Evolutionary conservation across 352 stramenopile genomes (phyloP).

Genomic region (Discostella stelligera): DNA sequence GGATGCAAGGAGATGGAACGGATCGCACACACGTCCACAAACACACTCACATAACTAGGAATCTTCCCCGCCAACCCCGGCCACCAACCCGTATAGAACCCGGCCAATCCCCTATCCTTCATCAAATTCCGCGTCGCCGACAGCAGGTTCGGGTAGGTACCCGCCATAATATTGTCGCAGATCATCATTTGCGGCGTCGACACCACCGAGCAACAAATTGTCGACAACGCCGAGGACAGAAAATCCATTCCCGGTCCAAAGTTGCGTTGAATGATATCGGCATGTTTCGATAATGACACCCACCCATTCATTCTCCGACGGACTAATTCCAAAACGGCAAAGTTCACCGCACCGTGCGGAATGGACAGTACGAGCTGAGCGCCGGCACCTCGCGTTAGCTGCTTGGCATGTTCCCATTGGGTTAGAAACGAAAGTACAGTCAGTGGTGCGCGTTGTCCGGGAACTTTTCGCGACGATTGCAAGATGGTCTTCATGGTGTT

Average conservation of each 20-base stretch:
- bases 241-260: conserved; percentile 84
- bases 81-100: conserved; percentile 87
- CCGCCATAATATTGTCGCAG: conserved; percentile 86
- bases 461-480: conserved; percentile 64
- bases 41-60: conserved; percentile 80
- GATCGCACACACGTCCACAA: conserved; percentile 1
- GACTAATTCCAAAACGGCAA: conserved; percentile 84
- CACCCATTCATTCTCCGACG: conserved; percentile 60
- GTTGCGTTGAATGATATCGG: conserved; percentile 50
- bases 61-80: conserved; percentile 86
- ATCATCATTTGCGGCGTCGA: conserved; percentile 89
- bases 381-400: conserved; percentile 80
- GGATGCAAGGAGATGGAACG: conserved; percentile 11
- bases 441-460: conserved; percentile 49
- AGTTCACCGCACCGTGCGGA: conserved; percentile 86
- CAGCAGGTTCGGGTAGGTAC: conserved; percentile 84
- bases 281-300: conserved; percentile 40
- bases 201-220: conserved; percentile 84
- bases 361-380: conserved; percentile 85
- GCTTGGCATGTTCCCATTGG: conserved; percentile 63
- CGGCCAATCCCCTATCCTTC: conserved; percentile 68
- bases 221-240: conserved; percentile 81
- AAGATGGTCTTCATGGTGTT: conserved; percentile 90
- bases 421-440: conserved; percentile 58
- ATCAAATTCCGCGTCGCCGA: conserved; percentile 59